Conservation (phyloP, 192 early-diverging fungal species). For the Thamnidium elegans region DNA sequence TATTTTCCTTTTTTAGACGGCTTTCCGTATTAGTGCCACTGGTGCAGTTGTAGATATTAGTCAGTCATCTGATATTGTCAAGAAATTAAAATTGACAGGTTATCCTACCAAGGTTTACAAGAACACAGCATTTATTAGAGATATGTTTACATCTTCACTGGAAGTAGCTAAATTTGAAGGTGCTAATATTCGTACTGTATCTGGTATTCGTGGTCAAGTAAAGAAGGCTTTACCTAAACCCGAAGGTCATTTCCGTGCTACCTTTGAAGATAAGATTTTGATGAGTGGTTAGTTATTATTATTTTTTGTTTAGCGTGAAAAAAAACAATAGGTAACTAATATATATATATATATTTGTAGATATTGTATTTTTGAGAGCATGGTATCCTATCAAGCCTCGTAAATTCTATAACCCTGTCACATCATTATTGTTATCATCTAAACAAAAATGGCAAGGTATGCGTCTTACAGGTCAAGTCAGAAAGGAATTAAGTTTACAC, state of each 20-base stretch:
- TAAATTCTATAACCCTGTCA: constrained; percentile 97
- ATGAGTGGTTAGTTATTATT: constrained; percentile 67
- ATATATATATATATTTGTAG: constrained; percentile 39
- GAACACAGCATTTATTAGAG: constrained; percentile 96
- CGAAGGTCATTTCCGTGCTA: constrained; percentile 91
- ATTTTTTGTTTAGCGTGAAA: neutral
- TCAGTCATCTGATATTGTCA: constrained; percentile 92
- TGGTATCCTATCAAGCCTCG: constrained; percentile 97
- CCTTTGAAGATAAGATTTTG: constrained; percentile 97
- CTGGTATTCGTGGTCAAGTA: constrained; percentile 96
- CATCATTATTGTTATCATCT: constrained; percentile 75
- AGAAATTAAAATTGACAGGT: constrained; percentile 98
- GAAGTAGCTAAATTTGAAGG: constrained; percentile 99
- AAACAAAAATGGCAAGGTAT: constrained; percentile 86
- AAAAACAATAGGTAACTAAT: neutral
- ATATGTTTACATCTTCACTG: constrained; percentile 95
- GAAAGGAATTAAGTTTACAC: constrained; percentile 59
- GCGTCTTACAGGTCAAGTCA: constrained; percentile 84
- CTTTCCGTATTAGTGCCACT: constrained; percentile 95
- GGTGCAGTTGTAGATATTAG: constrained; percentile 94
- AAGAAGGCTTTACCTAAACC: constrained; percentile 86
- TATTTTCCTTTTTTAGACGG: constrained; percentile 24
- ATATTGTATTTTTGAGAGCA: constrained; percentile 96
- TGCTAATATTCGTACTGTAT: constrained; percentile 91
- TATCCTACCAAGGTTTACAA: constrained; percentile 92